phyloP scores from a whole-genome alignment of 2,329 filamentous ascomycete species.

The Penicillium paneum region DNA sequence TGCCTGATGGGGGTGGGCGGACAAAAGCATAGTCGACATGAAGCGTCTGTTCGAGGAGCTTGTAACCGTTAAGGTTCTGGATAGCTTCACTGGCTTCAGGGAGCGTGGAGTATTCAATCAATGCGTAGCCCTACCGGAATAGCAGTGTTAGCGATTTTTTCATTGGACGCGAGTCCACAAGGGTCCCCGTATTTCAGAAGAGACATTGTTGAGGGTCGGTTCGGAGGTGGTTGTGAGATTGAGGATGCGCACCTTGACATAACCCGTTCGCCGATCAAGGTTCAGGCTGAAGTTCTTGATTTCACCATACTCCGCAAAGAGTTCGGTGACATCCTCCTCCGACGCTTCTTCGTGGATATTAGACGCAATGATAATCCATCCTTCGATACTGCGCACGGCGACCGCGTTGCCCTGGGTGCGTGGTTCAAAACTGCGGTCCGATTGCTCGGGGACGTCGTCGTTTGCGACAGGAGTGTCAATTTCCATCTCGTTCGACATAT shows the following conservation, averaged over 20 bases:
- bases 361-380: conserved; percentile 67
- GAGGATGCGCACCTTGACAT: conserved; percentile 57
- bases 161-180: not conserved
- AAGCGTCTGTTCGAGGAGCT: conserved; percentile 65
- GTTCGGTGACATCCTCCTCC: conserved; percentile 64
- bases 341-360: conserved; percentile 66
- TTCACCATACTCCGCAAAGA: conserved; percentile 65
- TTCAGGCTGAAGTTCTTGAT: conserved; percentile 68
- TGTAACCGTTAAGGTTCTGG: conserved; percentile 57
- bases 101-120: conserved; percentile 64
- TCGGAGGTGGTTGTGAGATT: not conserved
- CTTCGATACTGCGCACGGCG: conserved; percentile 65
- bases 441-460: conserved; percentile 32
- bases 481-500: conserved; percentile 48
- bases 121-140: conserved; percentile 56
- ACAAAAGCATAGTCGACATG: conserved; percentile 65
- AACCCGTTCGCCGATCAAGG: conserved; percentile 63
- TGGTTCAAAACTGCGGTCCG: conserved; percentile 38
- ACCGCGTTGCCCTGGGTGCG: conserved; percentile 47
- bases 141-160: conserved; percentile 12
- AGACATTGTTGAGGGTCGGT: not conserved
- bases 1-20: conserved; percentile 52
- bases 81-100: conserved; percentile 63
- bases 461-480: conserved; percentile 40
- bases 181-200: not conserved